Evolutionary conservation across 768 basidiomycete genomes (phyloP), one percentile per base, ranked within the genome.

Genomic region (Calocera viscosa): DNA sequence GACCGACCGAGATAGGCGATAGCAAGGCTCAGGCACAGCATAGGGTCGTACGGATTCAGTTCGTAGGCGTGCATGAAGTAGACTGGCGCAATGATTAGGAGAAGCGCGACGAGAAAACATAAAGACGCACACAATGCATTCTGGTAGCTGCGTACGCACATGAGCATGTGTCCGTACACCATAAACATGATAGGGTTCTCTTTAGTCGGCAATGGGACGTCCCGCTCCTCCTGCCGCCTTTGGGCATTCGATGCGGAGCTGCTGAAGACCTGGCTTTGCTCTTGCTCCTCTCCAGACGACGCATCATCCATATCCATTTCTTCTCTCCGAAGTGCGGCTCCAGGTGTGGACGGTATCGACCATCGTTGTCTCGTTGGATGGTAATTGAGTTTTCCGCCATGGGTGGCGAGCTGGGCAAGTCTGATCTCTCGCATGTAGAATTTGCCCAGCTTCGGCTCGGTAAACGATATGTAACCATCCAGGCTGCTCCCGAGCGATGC

Each of bases 31-130:
- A 98, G 79, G 72, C 89, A 94, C 26, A 96, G 81, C 77, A 94
- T 79, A 0, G 94, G 91, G 75, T 97, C 90, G 16, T 90, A 80
- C 0, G 84, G 87, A 68, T 85, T 86, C 71, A 91, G 83, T 69
- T 94, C 91, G 75, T 91, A 91, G 0, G 92, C 92, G 71, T 92
- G 88, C 53, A 97, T 76, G 35, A 94, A 78, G 73, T 97, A 97
- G 75, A 90, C 94, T 97, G 70, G 8, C 34, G 3, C 26, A 22
- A 40, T 11, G 26, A 70, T n/a, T 28, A 64, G 22, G 47, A 67
- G 2, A 40, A 22, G 24, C 26, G 26, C 47, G 28, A 11, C 11
- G 32, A n/a, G 10, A 28, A 35, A 34, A n/a, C 19, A n/a, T 19
- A 28, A 24, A 38, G 0, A 80, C 91, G 71, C 71, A 95, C 94